phyloP scores from a whole-genome alignment of 2,329 filamentous ascomycete genomes.

The Byssothecium circinans region DNA sequence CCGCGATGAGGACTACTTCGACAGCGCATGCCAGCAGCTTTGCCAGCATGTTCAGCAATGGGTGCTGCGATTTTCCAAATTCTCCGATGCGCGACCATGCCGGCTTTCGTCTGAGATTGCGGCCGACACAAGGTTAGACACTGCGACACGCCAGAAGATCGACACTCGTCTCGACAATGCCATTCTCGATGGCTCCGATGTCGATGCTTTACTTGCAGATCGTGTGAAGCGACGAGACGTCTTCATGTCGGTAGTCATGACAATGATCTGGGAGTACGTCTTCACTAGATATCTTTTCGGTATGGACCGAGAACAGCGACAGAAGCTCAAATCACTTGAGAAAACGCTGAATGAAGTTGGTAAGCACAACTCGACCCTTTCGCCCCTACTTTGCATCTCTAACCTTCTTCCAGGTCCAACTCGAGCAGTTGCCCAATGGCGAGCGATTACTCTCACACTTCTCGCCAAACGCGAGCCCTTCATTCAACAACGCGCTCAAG shows the following conservation, averaged over 20 bases:
- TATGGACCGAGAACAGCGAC: conserved; percentile 96
- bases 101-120: conserved; percentile 80
- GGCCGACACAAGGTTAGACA: conserved; percentile 53
- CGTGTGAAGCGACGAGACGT: conserved; percentile 87
- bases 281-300: conserved; percentile 98
- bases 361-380: conserved; percentile 23
- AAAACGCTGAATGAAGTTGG: conserved; percentile 86
- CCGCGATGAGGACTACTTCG: conserved; percentile 92
- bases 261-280: conserved; percentile 98
- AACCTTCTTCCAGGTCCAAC: conserved; percentile 57
- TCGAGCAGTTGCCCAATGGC: conserved; percentile 94
- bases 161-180: conserved; percentile 93
- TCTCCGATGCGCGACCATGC: conserved; percentile 88
- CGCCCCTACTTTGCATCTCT: conserved; percentile 5
- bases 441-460: conserved; percentile 89
- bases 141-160: conserved; percentile 67
- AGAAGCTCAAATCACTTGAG: conserved; percentile 95
- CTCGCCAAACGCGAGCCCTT: conserved; percentile 82
- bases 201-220: conserved; percentile 83
- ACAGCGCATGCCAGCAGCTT: conserved; percentile 87
- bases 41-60: conserved; percentile 97
- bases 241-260: conserved; percentile 99
- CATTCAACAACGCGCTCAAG: conserved; percentile 76
- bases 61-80: conserved; percentile 97
- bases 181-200: conserved; percentile 90